These are phyloP conservation scores for Penicillium sp. DNA, from an alignment of 2,329 filamentous ascomycete genomes.

Conservation along the genomic window DNA sequence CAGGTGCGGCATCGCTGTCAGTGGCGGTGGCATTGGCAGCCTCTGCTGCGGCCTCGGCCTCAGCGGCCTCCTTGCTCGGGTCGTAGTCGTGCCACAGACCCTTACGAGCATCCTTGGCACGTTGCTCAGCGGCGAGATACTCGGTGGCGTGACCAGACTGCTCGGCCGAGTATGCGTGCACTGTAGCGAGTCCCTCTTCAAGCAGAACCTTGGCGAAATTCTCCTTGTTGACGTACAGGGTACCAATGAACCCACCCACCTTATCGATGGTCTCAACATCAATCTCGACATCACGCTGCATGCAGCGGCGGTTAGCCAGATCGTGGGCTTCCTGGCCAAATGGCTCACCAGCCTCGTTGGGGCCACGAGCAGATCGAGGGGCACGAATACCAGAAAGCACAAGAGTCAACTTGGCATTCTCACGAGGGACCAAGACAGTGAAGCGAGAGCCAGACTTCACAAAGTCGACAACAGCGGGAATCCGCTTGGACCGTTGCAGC, in stretches of 20 bases:
- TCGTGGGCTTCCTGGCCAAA: slow-evolving; percentile 95
- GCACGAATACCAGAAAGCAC: slow-evolving; percentile 91
- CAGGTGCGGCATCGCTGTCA: slow-evolving; percentile 52
- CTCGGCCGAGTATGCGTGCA: slow-evolving; percentile 93
- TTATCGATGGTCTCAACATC: slow-evolving; percentile 95
- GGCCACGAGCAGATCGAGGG: slow-evolving; percentile 78
- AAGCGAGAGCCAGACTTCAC: slow-evolving; percentile 97
- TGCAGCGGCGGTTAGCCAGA: slow-evolving; percentile 80
- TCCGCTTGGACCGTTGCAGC: slow-evolving; percentile 85
- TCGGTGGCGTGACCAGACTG: slow-evolving; percentile 88
- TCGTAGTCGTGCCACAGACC: slow-evolving; percentile 94
- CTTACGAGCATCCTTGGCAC: slow-evolving; percentile 84
- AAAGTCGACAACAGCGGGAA: slow-evolving; percentile 92
- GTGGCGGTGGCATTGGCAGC: slow-evolving; percentile 51
- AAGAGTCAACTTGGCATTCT: slow-evolving; percentile 91
- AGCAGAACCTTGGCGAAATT: slow-evolving; percentile 92
- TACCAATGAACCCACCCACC: slow-evolving; percentile 94
- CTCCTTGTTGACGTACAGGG: slow-evolving; percentile 88
- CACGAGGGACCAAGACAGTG: slow-evolving; percentile 84
- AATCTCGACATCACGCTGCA: slow-evolving; percentile 94
- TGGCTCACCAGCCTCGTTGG: slow-evolving; percentile 80
- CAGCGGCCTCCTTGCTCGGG: slow-evolving; percentile 75
- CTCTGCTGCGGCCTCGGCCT: slow-evolving; percentile 55
- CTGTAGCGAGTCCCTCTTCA: slow-evolving; percentile 88
- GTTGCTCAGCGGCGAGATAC: slow-evolving; percentile 81